These are phyloP conservation scores for Trichoderma sp. DNA, from an alignment of 2,329 filamentous ascomycete species.

Conservation along the genomic window DNA sequence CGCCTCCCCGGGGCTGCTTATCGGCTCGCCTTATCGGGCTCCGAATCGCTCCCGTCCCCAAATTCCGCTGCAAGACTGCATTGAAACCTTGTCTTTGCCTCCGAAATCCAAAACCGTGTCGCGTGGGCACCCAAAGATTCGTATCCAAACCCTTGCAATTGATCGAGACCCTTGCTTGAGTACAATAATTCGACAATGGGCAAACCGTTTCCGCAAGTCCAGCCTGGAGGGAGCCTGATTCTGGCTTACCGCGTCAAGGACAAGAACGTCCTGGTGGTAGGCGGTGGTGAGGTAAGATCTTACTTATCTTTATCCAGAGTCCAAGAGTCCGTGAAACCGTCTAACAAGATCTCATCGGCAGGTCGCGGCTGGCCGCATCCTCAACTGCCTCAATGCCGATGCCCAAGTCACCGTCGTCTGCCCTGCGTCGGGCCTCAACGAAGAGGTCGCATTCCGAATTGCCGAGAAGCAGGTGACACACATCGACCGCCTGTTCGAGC, in stretches of 20 bases:
- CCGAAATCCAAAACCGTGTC: background rate
- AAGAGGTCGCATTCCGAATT: constrained; percentile 83
- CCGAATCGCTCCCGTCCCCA: background rate
- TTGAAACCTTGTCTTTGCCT: background rate
- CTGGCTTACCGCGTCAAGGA: constrained; percentile 92
- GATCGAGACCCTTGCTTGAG: constrained; percentile 2
- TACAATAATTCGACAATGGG: constrained; percentile 30
- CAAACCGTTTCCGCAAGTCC: constrained; percentile 69
- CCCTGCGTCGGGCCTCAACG: constrained; percentile 75
- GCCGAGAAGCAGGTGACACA: constrained; percentile 73
- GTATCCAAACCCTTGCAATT: constrained; percentile 14
- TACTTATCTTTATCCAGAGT: background rate
- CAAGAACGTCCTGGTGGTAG: constrained; percentile 87
- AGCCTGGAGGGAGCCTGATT: constrained; percentile 89
- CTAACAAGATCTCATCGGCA: constrained; percentile 39
- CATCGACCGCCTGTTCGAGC: constrained; percentile 78
- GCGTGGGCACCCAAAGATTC: constrained; percentile 1
- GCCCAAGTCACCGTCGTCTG: constrained; percentile 84
- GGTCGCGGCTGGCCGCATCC: constrained; percentile 93
- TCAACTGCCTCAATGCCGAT: constrained; percentile 93
- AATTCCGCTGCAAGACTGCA: background rate
- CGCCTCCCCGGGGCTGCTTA: background rate
- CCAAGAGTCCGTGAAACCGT: background rate
- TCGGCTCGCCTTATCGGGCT: background rate
- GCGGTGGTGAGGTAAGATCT: constrained; percentile 79